phyloP scores from a whole-genome alignment of 768 basidiomycete species.

The Mycena sanguinolenta region DNA sequence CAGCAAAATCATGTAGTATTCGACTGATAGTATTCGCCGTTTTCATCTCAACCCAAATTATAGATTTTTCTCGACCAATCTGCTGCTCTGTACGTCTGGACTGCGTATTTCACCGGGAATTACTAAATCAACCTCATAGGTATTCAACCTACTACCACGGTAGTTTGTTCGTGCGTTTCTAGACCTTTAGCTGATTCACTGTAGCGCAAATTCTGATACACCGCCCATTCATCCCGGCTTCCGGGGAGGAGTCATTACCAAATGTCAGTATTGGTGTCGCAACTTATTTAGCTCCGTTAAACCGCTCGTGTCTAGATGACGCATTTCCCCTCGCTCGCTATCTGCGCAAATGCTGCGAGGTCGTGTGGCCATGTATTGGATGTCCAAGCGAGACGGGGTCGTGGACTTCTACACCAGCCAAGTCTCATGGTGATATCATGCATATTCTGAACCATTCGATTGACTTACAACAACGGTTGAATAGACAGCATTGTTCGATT shows the following conservation, averaged over 20 bases:
- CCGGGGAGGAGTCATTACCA: background rate
- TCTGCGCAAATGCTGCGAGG: slow-evolving; percentile 53
- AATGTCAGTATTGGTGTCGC: background rate
- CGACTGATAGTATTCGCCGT: background rate
- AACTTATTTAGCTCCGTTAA: background rate
- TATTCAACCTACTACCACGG: slow-evolving; percentile 33
- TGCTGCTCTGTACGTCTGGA: slow-evolving; percentile 18
- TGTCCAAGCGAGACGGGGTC: slow-evolving; percentile 48
- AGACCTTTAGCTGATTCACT: background rate
- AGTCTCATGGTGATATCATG: slow-evolving; percentile 24
- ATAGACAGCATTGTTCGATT: slow-evolving; percentile 49
- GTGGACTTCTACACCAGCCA: slow-evolving; percentile 3
- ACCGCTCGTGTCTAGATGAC: slow-evolving; percentile 58
- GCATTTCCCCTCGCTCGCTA: slow-evolving; percentile 36
- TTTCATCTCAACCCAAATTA: background rate
- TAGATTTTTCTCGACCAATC: slow-evolving; percentile 34
- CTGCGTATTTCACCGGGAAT: too few species aligned
- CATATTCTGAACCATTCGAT: background rate
- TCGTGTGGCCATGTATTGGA: slow-evolving; percentile 63
- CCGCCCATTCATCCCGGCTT: slow-evolving; percentile 23
- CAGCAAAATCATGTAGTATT: slow-evolving; percentile 20
- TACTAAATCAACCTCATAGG: background rate
- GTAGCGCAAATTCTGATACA: slow-evolving; percentile 31
- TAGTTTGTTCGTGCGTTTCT: background rate
- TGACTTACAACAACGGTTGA: background rate